Evolutionary conservation across 331 rosid genomes (phyloP), one percentile per base, ranked within the genome.

Genomic region (Rosa hybrid): DNA sequence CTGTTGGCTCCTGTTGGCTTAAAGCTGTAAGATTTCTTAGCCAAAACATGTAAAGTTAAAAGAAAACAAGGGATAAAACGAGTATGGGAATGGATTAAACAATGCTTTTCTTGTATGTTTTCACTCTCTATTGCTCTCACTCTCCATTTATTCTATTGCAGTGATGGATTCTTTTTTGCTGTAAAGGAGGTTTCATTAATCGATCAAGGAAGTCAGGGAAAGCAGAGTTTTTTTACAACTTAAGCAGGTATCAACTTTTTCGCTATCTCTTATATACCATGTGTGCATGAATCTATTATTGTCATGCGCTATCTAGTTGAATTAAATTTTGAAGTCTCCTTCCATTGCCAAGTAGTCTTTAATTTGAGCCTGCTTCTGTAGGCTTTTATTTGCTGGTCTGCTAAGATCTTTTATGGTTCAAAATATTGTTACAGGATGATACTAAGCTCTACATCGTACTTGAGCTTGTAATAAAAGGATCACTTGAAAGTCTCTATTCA

Each of bases 401-500:
- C 30, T 27, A 27, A 27, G 30, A 27, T 1, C 30, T 27, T 27
- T 27, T 27, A 27, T 27, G 30, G 68, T 9, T 27, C 25, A 7
- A 27, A 27, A 12, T 49, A 6, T 51, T 39, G 41, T 78, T 84
- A 78, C 93, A 95, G 98, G 96, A 89, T 82, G 88, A 84, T 59
- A 88, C 94, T 78, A 91, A 88, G 63, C 89, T 95, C 60, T 88
- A 90, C 85, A 93, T 95, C 81, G 92, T 92, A 84, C 89, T 94
- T 38, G 98, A 92, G 94, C 89, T 94, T 63, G 96, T 94, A 81
- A 90, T 97, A 21, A 87, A 89, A 83, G 99, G 99, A 71, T 91
- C 99, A 88, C 94, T 93, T 21, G 78, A 81, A 86, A 89, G 68
- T 64, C 91, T 95, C 81, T 95, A 90, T 83, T 88, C 76, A 63